phyloP scores from a whole-genome alignment of 140 eudicot species.

The Anethum foeniculum region DNA sequence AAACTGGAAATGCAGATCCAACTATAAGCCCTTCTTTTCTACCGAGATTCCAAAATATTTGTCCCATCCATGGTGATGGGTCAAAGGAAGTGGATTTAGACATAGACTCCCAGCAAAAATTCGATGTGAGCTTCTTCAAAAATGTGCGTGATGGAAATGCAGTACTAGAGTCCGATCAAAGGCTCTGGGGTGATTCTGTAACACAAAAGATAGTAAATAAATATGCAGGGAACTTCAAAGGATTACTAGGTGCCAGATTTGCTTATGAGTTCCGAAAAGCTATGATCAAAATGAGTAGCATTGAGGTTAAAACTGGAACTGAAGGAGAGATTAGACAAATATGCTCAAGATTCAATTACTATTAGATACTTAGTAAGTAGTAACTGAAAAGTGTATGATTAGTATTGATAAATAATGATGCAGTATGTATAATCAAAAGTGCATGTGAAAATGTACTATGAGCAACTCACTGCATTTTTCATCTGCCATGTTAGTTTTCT shows the following conservation, averaged over 20 bases:
- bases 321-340: conserved; percentile 68
- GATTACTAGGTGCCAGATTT: conserved; percentile 60
- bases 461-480: too few species aligned
- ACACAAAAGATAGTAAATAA: conserved; percentile 51
- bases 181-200: conserved; percentile 56
- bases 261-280: conserved; percentile 63
- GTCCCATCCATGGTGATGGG: conserved; percentile 54
- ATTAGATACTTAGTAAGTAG: neutral
- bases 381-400: neutral
- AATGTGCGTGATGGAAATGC: conserved; percentile 74
- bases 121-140: conserved; percentile 72
- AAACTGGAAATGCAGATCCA: conserved; percentile 68
- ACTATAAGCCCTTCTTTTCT: conserved; percentile 47
- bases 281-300: conserved; percentile 80
- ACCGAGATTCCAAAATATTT: conserved; percentile 32
- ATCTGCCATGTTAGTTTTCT: too few species aligned
- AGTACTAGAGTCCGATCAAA: conserved; percentile 74
- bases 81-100: conserved; percentile 58
- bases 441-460: neutral
- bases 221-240: conserved; percentile 68
- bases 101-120: conserved; percentile 43
- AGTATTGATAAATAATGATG: neutral
- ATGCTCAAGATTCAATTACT: conserved; percentile 51
- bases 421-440: neutral
- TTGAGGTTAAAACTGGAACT: conserved; percentile 70